Evolutionary conservation across 768 basidiomycete species (phyloP).

Genomic region (Leccinum rimulosum): DNA sequence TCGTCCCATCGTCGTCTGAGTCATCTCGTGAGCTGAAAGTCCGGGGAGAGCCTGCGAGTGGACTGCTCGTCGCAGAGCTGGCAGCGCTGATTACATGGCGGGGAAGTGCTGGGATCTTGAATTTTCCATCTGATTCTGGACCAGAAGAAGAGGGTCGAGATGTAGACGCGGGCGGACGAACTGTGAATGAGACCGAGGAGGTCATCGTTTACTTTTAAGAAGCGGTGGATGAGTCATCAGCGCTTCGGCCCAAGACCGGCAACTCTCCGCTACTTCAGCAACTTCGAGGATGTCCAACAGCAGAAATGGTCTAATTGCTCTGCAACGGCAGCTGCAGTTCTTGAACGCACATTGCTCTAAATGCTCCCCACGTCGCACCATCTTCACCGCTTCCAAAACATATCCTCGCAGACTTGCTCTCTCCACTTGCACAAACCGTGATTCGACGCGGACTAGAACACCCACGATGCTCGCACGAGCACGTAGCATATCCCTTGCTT

Average conservation of each 20-base stretch:
- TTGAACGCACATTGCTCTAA: not conserved
- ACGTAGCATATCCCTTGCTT: constrained; percentile 5
- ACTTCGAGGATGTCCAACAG: constrained; percentile 4
- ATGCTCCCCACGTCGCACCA: not conserved
- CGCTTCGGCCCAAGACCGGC: not conserved
- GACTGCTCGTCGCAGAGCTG: constrained; percentile 50
- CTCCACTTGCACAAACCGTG: not conserved
- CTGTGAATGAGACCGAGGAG: constrained; percentile 74
- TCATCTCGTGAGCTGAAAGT: constrained; percentile 24
- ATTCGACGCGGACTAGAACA: not conserved
- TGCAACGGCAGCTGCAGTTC: not conserved
- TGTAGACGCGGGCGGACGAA: constrained; percentile 54
- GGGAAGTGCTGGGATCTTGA: constrained; percentile 63
- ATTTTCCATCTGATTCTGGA: constrained; percentile 56
- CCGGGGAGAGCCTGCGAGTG: constrained; percentile 53
- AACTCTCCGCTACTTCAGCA: not conserved
- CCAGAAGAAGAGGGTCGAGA: constrained; percentile 64
- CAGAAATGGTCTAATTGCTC: not conserved
- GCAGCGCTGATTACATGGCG: constrained; percentile 44
- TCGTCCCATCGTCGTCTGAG: constrained; percentile 29
- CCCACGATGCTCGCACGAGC: not conserved
- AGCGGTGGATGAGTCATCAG: constrained; percentile 1
- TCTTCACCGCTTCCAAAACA: not conserved
- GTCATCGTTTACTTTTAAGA: constrained; percentile 5
- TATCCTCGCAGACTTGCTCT: not conserved